Evolutionary conservation across 805 yeast species (phyloP).

Genomic region (Lipomyces yamanashiensis): DNA sequence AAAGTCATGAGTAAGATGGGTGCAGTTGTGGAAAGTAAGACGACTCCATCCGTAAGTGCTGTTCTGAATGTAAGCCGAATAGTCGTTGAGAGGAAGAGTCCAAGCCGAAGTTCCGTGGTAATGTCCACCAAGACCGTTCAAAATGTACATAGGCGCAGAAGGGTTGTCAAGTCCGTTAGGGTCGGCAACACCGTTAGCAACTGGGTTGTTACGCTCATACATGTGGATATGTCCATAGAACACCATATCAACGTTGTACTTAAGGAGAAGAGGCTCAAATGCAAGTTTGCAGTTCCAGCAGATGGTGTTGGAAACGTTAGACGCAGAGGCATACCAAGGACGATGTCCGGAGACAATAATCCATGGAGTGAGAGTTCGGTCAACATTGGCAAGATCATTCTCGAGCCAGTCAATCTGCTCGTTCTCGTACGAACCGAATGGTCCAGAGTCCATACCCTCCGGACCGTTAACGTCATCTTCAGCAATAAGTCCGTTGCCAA

Average conservation of each 20-base stretch:
- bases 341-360: slow-evolving; percentile 40
- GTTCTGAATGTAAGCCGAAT: slow-evolving; percentile 25
- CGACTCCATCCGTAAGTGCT: slow-evolving; percentile 42
- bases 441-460: slow-evolving; percentile 37
- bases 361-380: slow-evolving; percentile 43
- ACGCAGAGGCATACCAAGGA: slow-evolving; percentile 45
- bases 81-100: slow-evolving; percentile 20
- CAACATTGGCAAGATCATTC: slow-evolving; percentile 41
- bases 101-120: slow-evolving; percentile 41
- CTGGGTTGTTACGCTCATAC: slow-evolving; percentile 34
- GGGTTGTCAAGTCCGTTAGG: slow-evolving; percentile 43
- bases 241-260: slow-evolving; percentile 32
- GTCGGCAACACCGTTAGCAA: slow-evolving; percentile 38
- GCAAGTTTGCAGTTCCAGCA: slow-evolving; percentile 36
- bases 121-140: slow-evolving; percentile 44
- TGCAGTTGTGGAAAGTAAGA: slow-evolving; percentile 43
- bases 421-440: slow-evolving; percentile 32
- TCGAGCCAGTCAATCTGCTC: slow-evolving; percentile 43
- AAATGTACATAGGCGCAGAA: slow-evolving; percentile 43
- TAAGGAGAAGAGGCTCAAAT: slow-evolving; percentile 32
- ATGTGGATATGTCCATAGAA: slow-evolving; percentile 35
- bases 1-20: slow-evolving; percentile 44
- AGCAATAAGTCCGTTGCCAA: slow-evolving; percentile 29
- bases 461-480: slow-evolving; percentile 35
- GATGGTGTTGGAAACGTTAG: slow-evolving; percentile 27